Conservation (phyloP, 108 stramenopile species). For the Fistulifera solaris region DNA sequence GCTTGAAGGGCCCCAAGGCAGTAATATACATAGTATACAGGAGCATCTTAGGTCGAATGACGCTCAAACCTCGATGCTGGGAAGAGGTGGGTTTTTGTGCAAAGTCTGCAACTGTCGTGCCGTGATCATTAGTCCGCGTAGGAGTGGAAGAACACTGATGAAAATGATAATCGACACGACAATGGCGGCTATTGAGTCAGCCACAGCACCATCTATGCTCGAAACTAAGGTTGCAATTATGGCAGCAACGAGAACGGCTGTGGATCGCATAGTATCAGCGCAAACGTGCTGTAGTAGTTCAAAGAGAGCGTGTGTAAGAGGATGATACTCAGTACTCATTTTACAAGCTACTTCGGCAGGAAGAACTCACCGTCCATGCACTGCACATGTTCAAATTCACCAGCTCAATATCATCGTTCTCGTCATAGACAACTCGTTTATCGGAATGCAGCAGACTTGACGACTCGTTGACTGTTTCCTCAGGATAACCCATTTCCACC, state of each 20-base stretch:
- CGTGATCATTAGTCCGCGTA: slow-evolving; percentile 22
- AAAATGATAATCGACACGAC: slow-evolving; percentile 47
- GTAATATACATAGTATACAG: too few species aligned
- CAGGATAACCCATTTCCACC: too few species aligned
- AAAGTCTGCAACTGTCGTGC: too few species aligned
- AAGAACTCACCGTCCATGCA: slow-evolving; percentile 31
- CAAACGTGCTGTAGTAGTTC: slow-evolving; percentile 28
- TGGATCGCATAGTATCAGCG: slow-evolving; percentile 55
- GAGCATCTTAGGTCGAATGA: too few species aligned
- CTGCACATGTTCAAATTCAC: slow-evolving; percentile 63
- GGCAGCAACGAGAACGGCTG: slow-evolving; percentile 55
- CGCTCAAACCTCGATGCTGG: too few species aligned
- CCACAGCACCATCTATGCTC: slow-evolving; percentile 21
- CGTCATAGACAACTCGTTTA: neutral
- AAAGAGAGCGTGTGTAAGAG: too few species aligned
- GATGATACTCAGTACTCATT: too few species aligned
- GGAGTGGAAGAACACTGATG: slow-evolving; percentile 32
- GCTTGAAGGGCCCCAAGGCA: too few species aligned
- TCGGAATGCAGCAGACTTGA: too few species aligned
- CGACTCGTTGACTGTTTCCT: too few species aligned
- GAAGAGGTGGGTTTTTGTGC: too few species aligned
- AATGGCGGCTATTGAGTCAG: slow-evolving; percentile 46
- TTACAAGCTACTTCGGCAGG: too few species aligned
- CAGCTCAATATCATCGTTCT: neutral
- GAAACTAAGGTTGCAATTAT: slow-evolving; percentile 18